These are phyloP conservation scores for Handroanthus guayacan DNA, from an alignment of 257 asterid species.

Conservation along the genomic window DNA sequence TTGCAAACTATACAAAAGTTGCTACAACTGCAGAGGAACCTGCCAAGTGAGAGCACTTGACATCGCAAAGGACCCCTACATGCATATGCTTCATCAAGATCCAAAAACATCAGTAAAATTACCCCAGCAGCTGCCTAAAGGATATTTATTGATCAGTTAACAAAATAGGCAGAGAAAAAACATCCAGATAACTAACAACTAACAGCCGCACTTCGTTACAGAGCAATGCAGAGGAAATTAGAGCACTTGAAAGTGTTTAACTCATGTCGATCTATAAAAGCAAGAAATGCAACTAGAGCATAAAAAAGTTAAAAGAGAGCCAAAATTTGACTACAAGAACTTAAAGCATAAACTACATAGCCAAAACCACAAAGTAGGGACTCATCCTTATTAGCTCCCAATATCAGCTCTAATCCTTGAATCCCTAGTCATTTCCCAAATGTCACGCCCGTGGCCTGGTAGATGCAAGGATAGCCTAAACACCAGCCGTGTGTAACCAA, in stretches of 20 bases:
- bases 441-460: not conserved
- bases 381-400: not conserved
- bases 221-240: conserved; percentile 20
- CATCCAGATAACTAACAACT: not conserved
- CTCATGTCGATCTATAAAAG: conserved; percentile 7
- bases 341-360: conserved; percentile 22
- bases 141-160: not conserved
- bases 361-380: conserved; percentile 10
- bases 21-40: too few species aligned
- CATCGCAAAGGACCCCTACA: too few species aligned
- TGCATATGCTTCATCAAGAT: too few species aligned
- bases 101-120: too few species aligned
- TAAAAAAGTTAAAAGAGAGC: conserved; percentile 7
- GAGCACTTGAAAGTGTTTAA: not conserved
- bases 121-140: too few species aligned
- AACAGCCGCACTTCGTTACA: conserved; percentile 7
- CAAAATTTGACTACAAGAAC: conserved; percentile 17
- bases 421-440: conserved; percentile 14
- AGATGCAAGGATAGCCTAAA: too few species aligned
- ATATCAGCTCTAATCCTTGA: conserved; percentile 25
- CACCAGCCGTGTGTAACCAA: too few species aligned
- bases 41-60: too few species aligned
- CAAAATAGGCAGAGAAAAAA: not conserved
- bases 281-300: conserved; percentile 13
- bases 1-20: too few species aligned